Evolutionary conservation across 768 basidiomycete species (phyloP), one percentile per base, ranked within the genome.

Genomic region (Albatrellus ellisii): DNA sequence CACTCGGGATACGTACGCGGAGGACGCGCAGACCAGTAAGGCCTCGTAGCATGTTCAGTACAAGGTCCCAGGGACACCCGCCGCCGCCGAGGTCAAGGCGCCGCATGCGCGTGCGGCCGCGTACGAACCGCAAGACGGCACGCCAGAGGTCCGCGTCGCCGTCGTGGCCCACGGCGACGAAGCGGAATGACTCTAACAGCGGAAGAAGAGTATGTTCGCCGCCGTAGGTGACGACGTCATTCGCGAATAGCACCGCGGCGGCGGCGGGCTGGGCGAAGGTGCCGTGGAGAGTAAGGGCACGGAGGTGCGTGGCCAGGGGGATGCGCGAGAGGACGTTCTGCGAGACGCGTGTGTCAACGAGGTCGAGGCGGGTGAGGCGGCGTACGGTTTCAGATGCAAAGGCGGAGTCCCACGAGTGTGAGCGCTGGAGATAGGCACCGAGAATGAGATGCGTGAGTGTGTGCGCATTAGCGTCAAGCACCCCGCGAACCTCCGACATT

Each of bases 311-410:
- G 2, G 77, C 77, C 48, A 75, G 73, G 0, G 75, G 70, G 35
- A 80, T 77, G 9, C 77, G 69, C 11, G 72, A 66, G 29, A 81
- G 65, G 26, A 80, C 77, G 36, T 70, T 59, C 49, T 75, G 71
- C 12, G 73, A 75, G 37, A 81, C 75, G n/a, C 71, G 65, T 6
- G 77, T 80, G 54, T 79, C 77, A 27, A 80, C 76, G 33, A 80
- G 69, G 52, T 82, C 77, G 44, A 80, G 70, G 47, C 77, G 77
- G 4, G 77, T 79, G 44, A 82, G 68, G 49, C 75, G 73, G 39
- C 72, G 67, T 52, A 82, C 77, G 0, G 77, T 74, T 8, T 66
- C 62, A 3, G 71, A 73, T 54, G 73, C 67, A 62, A 80, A 80
- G 1, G 71, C 73, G 31, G 62, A 63, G 60, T 80, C 78, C 77